Evolutionary conservation across 805 yeast genomes (phyloP).

Genomic region (Yarrowia phangngaensis): DNA sequence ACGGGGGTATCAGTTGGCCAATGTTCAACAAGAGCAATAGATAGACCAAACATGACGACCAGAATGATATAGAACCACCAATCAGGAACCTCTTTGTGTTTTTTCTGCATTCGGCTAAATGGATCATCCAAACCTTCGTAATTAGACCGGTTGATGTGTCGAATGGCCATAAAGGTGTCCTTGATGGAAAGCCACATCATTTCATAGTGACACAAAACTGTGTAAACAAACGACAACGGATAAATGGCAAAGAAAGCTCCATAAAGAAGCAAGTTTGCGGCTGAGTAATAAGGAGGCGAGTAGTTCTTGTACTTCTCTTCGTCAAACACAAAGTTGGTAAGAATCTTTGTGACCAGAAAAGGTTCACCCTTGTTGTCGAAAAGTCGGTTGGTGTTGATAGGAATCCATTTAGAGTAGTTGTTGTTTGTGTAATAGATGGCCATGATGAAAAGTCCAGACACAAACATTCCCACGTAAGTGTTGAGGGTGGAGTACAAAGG

Average conservation of each 20-base stretch:
- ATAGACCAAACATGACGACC: slow-evolving; percentile 41
- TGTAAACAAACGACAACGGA: slow-evolving; percentile 52
- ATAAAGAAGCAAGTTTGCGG: slow-evolving; percentile 45
- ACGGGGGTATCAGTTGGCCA: slow-evolving; percentile 36
- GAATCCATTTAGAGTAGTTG: slow-evolving; percentile 58
- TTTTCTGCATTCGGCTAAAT: slow-evolving; percentile 28
- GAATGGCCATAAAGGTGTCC: not conserved
- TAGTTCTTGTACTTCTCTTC: slow-evolving; percentile 49
- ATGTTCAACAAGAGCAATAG: slow-evolving; percentile 29
- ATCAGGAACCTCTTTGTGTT: slow-evolving; percentile 66
- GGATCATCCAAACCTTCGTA: slow-evolving; percentile 28
- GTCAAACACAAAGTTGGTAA: slow-evolving; percentile 40
- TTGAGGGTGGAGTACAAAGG: slow-evolving; percentile 45
- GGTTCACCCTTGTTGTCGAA: slow-evolving; percentile 52
- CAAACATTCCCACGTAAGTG: slow-evolving; percentile 44
- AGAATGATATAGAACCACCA: slow-evolving; percentile 62
- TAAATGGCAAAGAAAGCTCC: slow-evolving; percentile 56
- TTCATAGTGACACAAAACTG: slow-evolving; percentile 29
- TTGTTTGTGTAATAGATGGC: slow-evolving; percentile 53
- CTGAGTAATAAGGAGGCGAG: slow-evolving; percentile 65
- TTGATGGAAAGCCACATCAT: slow-evolving; percentile 31
- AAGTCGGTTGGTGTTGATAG: slow-evolving; percentile 52
- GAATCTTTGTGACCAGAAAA: slow-evolving; percentile 48
- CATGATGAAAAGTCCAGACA: slow-evolving; percentile 48
- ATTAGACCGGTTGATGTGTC: slow-evolving; percentile 1